Conservation (phyloP, 129 eudicot species). For the Chrysanthemum makinoi region DNA sequence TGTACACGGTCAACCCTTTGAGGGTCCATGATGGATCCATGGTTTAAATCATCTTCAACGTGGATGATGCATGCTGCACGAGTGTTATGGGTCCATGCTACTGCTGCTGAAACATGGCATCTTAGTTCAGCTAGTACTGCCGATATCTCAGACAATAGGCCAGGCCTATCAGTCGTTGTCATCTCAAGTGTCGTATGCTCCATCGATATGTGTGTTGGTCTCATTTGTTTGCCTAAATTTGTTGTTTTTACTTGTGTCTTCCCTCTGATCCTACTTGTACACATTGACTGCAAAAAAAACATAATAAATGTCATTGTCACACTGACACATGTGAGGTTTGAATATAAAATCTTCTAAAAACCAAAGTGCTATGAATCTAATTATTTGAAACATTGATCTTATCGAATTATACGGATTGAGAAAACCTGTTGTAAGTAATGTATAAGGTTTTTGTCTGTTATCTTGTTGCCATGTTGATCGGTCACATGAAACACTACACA, state of each 20-base stretch:
- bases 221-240: slow-evolving; percentile 27
- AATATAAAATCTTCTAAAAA: neutral
- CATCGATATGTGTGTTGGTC: slow-evolving; percentile 31
- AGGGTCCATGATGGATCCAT: slow-evolving; percentile 49
- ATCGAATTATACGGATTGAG: neutral
- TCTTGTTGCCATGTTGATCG: slow-evolving; percentile 70
- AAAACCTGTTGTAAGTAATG: slow-evolving; percentile 67
- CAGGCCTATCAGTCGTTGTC: slow-evolving; percentile 71
- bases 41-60: slow-evolving; percentile 47
- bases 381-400: neutral
- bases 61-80: slow-evolving; percentile 85
- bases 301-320: neutral
- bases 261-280: slow-evolving; percentile 48
- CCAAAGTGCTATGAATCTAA: too few species aligned
- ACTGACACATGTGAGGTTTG: neutral
- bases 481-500: slow-evolving; percentile 85
- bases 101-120: slow-evolving; percentile 76
- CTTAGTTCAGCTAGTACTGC: slow-evolving; percentile 65
- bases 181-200: slow-evolving; percentile 76
- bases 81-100: slow-evolving; percentile 83
- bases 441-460: slow-evolving; percentile 59
- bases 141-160: slow-evolving; percentile 78
- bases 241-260: slow-evolving; percentile 29
- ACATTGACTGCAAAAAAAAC: slow-evolving; percentile 54
- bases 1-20: slow-evolving; percentile 51